Conservation (phyloP, 331 rosid species). For the Telfairia occidentalis region DNA sequence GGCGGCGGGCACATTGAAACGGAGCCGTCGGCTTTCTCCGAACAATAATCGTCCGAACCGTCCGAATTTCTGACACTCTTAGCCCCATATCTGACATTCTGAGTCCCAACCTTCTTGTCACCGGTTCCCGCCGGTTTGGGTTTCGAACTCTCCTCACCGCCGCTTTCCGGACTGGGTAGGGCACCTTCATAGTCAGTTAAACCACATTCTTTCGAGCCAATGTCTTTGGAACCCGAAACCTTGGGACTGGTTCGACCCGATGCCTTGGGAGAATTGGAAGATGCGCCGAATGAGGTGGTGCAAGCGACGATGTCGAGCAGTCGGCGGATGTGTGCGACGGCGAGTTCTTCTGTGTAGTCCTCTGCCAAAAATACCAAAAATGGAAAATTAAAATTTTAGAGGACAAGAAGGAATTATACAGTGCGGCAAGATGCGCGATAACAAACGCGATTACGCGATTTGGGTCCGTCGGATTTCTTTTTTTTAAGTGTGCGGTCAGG, state of each 20-base stretch:
- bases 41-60: constrained; percentile 9
- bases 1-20: constrained; percentile 75
- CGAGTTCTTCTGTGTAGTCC: constrained; percentile 66
- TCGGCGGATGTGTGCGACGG: constrained; percentile 61
- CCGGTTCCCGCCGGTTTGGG: constrained; percentile 9
- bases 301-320: constrained; percentile 76
- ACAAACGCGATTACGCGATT: not conserved
- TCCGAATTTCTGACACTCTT: constrained; percentile 13
- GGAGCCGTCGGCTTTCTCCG: constrained; percentile 38
- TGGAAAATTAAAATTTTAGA: not conserved
- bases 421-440: constrained; percentile 1
- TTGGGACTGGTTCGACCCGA: constrained; percentile 24
- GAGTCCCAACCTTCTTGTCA: constrained; percentile 25
- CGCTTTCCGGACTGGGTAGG: constrained; percentile 25
- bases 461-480: not conserved
- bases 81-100: constrained; percentile 5
- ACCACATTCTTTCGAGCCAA: constrained; percentile 17
- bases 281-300: constrained; percentile 51
- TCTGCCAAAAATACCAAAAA: constrained; percentile 27
- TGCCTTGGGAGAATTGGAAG: constrained; percentile 29
- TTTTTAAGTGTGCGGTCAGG: not conserved
- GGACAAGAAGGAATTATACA: not conserved
- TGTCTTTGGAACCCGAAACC: constrained; percentile 20
- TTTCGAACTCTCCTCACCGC: constrained; percentile 21
- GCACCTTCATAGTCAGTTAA: constrained; percentile 20